Percentiles rank a stretch among this genome's conserved stretches.
phyloP scores from a whole-genome alignment of 2,329 filamentous ascomycete genomes.

The Lasiodiplodia hormozganensis region DNA sequence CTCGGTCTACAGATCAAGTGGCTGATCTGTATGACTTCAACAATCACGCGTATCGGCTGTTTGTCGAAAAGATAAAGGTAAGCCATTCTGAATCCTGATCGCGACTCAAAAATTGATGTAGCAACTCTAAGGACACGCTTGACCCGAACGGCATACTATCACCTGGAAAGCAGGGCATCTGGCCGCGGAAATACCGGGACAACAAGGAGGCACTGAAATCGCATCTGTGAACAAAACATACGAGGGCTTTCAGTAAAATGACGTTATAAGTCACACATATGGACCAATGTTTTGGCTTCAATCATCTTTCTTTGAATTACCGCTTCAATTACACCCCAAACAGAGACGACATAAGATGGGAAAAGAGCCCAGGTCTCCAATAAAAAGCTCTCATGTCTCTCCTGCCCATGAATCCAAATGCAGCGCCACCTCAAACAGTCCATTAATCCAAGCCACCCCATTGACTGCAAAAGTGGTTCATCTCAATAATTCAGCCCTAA shows the following conservation, averaged over 20 bases:
- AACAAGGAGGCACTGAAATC: conserved; percentile 30
- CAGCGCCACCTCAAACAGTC: too few species aligned
- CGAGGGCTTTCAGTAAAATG: not conserved
- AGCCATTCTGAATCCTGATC: not conserved
- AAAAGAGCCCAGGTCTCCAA: too few species aligned
- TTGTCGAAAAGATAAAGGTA: conserved; percentile 51
- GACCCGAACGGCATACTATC: conserved; percentile 49
- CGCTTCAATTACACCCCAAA: too few species aligned
- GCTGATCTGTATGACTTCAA: conserved; percentile 56
- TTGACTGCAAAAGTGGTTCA: not conserved
- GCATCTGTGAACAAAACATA: not conserved
- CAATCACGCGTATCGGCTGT: conserved; percentile 50
- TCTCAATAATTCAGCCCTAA: not conserved
- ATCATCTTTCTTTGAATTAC: too few species aligned
- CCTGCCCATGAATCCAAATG: too few species aligned
- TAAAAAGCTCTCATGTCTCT: too few species aligned
- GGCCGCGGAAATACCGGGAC: conserved; percentile 33
- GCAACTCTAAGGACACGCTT: conserved; percentile 46
- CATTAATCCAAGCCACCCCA: not conserved
- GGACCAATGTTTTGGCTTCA: too few species aligned
- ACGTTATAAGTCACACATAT: too few species aligned
- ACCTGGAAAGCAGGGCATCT: conserved; percentile 36
- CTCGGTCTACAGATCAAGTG: conserved; percentile 42
- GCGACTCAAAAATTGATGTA: not conserved
- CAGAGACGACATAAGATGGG: too few species aligned